These are phyloP conservation scores for Starmerella bacillaris DNA, from an alignment of 805 yeast species.

Conservation along the genomic window DNA sequence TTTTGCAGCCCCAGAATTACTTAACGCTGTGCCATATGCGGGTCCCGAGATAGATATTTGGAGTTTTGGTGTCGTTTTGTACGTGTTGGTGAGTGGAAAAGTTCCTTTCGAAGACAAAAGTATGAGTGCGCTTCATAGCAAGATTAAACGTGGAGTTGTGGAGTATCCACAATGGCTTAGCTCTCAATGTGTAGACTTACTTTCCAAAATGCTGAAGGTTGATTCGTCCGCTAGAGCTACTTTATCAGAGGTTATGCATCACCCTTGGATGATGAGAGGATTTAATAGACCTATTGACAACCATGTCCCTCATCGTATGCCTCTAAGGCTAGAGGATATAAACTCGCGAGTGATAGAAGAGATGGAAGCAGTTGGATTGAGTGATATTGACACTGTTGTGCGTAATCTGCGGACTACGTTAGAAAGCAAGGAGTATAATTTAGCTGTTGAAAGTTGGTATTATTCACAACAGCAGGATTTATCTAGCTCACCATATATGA, in stretches of 20 bases:
- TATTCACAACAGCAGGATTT: slow-evolving; percentile 26
- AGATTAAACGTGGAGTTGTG: slow-evolving; percentile 79
- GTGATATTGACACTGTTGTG: slow-evolving; percentile 38
- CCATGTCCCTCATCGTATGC: slow-evolving; percentile 60
- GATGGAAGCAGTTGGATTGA: slow-evolving; percentile 65
- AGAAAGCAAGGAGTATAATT: slow-evolving; percentile 45
- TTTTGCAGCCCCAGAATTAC: slow-evolving; percentile 94
- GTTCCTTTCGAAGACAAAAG: slow-evolving; percentile 96
- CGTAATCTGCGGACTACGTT: slow-evolving; percentile 39
- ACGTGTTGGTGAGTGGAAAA: slow-evolving; percentile 90
- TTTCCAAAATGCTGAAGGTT: slow-evolving; percentile 81
- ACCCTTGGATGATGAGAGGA: slow-evolving; percentile 91
- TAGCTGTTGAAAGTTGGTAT: slow-evolving; percentile 47
- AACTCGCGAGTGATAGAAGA: slow-evolving; percentile 50
- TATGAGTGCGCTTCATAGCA: slow-evolving; percentile 79
- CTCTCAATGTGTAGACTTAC: slow-evolving; percentile 57
- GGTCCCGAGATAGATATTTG: slow-evolving; percentile 98
- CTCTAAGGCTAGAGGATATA: slow-evolving; percentile 45
- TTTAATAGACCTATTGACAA: slow-evolving; percentile 55
- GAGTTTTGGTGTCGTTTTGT: slow-evolving; percentile 94
- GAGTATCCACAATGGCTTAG: slow-evolving; percentile 77
- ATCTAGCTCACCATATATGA: not conserved
- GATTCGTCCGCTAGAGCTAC: slow-evolving; percentile 69
- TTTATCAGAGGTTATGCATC: slow-evolving; percentile 58
- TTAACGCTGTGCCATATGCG: slow-evolving; percentile 76